phyloP scores from a whole-genome alignment of 2,329 filamentous ascomycete genomes.

The Diaporthe citriasiana region DNA sequence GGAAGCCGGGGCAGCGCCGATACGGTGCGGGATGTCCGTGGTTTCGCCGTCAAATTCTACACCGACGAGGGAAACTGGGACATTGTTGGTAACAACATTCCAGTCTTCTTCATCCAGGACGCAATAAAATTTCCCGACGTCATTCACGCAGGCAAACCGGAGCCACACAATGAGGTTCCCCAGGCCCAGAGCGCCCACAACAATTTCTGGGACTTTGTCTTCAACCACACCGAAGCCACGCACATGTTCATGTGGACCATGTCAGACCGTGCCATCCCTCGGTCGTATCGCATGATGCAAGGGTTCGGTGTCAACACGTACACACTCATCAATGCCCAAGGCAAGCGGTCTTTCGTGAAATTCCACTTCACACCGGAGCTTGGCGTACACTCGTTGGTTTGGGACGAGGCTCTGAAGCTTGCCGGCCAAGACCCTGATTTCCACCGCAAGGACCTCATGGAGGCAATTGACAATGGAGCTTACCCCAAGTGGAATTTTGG shows the following conservation, averaged over 20 bases:
- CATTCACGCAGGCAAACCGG: constrained; percentile 74
- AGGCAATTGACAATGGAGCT: constrained; percentile 79
- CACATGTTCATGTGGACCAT: constrained; percentile 87
- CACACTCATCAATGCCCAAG: constrained; percentile 76
- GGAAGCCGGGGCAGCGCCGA: constrained; percentile 83
- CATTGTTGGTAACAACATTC: constrained; percentile 80
- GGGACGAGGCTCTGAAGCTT: constrained; percentile 85
- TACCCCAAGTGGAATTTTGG: constrained; percentile 87
- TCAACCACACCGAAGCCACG: constrained; percentile 77
- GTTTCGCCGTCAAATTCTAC: constrained; percentile 84
- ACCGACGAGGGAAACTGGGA: constrained; percentile 85
- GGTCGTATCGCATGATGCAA: constrained; percentile 87
- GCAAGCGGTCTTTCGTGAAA: constrained; percentile 81
- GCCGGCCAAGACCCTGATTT: constrained; percentile 84
- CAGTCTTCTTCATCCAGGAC: constrained; percentile 83
- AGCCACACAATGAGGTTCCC: constrained; percentile 78
- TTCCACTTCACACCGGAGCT: constrained; percentile 82
- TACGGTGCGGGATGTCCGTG: constrained; percentile 85
- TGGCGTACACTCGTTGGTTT: constrained; percentile 82
- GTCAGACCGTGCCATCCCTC: constrained; percentile 80
- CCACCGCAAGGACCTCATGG: constrained; percentile 82
- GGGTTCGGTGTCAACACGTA: constrained; percentile 88
- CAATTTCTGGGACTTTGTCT: constrained; percentile 84
- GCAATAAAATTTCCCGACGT: constrained; percentile 81
- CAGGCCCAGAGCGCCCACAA: constrained; percentile 80